Base-by-base conservation (phyloP, 306 rosid species). In the Gleditsia sinensis region DNA sequence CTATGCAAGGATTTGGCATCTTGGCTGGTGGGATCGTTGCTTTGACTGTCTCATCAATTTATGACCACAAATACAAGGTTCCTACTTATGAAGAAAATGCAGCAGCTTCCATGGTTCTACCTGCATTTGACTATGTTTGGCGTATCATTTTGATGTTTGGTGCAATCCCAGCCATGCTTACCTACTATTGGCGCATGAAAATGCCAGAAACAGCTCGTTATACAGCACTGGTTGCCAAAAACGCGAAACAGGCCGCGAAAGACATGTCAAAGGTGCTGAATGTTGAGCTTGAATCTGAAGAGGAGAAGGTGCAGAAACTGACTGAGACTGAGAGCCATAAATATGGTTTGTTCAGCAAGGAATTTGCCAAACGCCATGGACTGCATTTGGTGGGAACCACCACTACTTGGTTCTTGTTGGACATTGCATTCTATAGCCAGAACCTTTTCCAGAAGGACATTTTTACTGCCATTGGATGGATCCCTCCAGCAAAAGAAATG, bases 1-100 rank as follows among this genome's bases (percentile, higher is more conserved):
- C 97, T 0, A 92, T 92, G 97, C 96, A 92, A 86, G 97, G 97
- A 1, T 89, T 92, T 65, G 93, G 97, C 10, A 92, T 87, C 71
- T 12, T 89, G 61, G 78, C 70, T 0, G 97, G 97, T 48, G 97
- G 97, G 27, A 72, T 92, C 0, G 79, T 87, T 7, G 84, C 96
- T 11, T 48, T 92, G 59, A n/a, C 59, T 6, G 88, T 89, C 1
- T 69, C 95, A 1, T 2, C 71, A 9, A 71, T 83, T 1, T 91
- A 81, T 46, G 84, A 89, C n/a, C 66, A 81, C n/a, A 21, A 66
- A 2, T 91, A 69, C 70, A 33, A 81, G 6, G 58, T 85, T 48
- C 91, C 85, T 0, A 0, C 81, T 1, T 90, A 86, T 67, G 13
- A 12, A 1, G 48, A 5, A 0, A 2, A 80, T 42, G 9, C 46